Conservation (phyloP, 305 asterid species). For the Fraxinus angustifolia region DNA sequence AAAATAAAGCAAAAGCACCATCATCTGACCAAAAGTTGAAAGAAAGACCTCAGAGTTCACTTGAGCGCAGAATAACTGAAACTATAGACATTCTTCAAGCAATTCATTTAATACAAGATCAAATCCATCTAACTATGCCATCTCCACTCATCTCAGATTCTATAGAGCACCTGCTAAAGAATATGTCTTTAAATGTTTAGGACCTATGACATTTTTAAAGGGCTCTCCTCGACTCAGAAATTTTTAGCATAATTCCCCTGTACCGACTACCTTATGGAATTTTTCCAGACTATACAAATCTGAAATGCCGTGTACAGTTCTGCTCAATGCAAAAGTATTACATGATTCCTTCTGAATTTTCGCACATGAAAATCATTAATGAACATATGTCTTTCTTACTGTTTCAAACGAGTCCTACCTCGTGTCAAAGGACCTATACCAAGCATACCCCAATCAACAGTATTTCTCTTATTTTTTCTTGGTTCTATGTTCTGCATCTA, state of each 20-base stretch:
- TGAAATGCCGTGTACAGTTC: not conserved
- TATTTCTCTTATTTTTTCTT: not conserved
- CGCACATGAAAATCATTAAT: not conserved
- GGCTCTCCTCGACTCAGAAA: not conserved
- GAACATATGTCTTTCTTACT: not conserved
- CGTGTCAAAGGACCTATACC: slow-evolving; percentile 36
- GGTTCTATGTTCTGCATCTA: slow-evolving; percentile 1
- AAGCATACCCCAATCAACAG: not conserved
- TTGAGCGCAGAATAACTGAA: not conserved
- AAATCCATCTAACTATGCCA: not conserved
- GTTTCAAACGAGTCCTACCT: slow-evolving; percentile 32
- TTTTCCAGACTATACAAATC: not conserved
- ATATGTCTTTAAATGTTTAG: not conserved
- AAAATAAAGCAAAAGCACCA: not conserved
- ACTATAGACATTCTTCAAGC: not conserved
- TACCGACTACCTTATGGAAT: not conserved
- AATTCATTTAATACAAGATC: not conserved
- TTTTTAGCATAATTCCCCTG: not conserved
- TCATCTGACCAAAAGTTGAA: not conserved
- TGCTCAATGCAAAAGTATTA: not conserved
- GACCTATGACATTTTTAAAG: not conserved
- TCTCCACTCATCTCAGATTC: not conserved
- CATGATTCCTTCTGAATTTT: not conserved
- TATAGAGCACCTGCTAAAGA: not conserved
- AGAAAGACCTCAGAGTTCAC: not conserved